Evolutionary conservation across 148 eudicot species (phyloP).

Genomic region (Rhododendron mucronatum): DNA sequence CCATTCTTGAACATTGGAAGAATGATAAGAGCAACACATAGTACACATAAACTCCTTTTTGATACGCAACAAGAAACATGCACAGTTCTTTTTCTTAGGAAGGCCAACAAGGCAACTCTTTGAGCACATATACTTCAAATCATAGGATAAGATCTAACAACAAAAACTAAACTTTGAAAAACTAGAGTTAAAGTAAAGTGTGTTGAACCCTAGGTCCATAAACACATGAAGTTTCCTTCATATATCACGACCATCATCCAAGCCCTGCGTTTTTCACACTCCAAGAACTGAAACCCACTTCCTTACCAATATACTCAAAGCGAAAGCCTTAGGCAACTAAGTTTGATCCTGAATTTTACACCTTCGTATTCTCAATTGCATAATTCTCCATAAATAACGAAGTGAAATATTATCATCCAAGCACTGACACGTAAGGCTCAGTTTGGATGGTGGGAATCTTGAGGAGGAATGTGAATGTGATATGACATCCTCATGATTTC

Average conservation of each 20-base stretch:
- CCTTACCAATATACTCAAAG: neutral
- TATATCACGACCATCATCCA: neutral
- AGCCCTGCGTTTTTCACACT: neutral
- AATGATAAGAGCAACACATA: neutral
- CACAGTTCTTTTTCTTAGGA: neutral
- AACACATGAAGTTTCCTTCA: neutral
- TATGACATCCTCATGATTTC: neutral
- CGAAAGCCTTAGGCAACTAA: neutral
- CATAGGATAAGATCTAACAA: neutral
- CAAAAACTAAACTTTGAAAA: neutral
- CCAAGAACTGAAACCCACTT: constrained; percentile 4
- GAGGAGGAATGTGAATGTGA: neutral
- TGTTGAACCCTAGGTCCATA: neutral
- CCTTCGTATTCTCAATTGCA: neutral
- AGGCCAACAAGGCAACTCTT: neutral
- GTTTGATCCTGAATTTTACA: neutral
- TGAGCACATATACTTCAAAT: neutral
- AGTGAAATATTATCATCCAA: neutral
- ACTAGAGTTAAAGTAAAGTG: neutral
- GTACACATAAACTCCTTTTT: neutral
- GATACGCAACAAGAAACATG: neutral
- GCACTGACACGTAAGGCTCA: neutral
- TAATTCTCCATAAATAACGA: neutral
- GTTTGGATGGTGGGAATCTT: neutral
- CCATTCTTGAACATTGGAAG: neutral